Conservation (phyloP, 352 stramenopile species). For the Globisporangium recalcitrans region DNA sequence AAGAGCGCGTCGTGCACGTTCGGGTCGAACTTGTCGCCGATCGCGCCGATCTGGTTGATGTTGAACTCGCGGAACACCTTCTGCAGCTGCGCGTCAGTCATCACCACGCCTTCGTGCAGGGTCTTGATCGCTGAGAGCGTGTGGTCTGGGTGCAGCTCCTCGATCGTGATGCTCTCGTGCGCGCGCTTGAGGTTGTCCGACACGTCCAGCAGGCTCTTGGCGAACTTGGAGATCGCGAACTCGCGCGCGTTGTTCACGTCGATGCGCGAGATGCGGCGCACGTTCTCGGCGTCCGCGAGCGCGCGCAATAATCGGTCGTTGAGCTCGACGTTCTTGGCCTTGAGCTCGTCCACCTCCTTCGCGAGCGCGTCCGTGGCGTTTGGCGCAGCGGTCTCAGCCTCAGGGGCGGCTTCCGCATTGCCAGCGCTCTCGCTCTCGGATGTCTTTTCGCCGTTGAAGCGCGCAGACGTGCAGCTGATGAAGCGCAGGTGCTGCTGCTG, state of each 20-base stretch:
- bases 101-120: conserved; percentile 86
- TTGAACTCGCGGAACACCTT: conserved; percentile 94
- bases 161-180: conserved; percentile 83
- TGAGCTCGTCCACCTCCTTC: conserved; percentile 70
- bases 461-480: conserved; percentile 35
- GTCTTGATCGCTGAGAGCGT: conserved; percentile 62
- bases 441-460: conserved; percentile 54
- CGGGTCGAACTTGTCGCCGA: conserved; percentile 97
- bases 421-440: conserved; percentile 14
- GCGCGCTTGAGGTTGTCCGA: conserved; percentile 97
- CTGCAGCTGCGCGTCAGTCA: conserved; percentile 94
- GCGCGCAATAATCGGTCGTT: conserved; percentile 87
- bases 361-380: conserved; percentile 33
- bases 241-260: conserved; percentile 92
- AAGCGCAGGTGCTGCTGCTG: conserved; percentile 39
- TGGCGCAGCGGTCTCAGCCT: conserved; percentile 12
- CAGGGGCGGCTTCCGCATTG: conserved; percentile 4
- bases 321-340: conserved; percentile 67
- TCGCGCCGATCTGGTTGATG: conserved; percentile 88
- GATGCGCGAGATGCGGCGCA: conserved; percentile 89
- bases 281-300: conserved; percentile 97
- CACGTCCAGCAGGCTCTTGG: conserved; percentile 95
- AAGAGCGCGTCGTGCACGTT: conserved; percentile 98
- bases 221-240: conserved; percentile 96
- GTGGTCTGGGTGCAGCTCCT: conserved; percentile 68